Evolutionary conservation across 345 rosid species (phyloP).

Genomic region (Arabidopsis suecica): DNA sequence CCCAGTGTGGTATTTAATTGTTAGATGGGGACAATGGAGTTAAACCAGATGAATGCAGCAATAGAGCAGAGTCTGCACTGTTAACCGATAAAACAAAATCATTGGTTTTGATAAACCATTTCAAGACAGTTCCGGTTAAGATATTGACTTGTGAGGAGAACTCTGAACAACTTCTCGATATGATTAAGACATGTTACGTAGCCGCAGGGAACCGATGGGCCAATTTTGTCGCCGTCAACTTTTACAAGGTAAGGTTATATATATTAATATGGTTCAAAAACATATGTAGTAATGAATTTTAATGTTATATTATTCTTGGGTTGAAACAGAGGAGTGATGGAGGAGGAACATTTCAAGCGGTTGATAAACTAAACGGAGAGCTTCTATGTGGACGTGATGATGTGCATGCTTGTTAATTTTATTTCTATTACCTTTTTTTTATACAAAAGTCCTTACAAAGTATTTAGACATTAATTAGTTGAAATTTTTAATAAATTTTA

Average conservation of each 20-base stretch:
- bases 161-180: constrained; percentile 45
- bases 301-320: background rate
- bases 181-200: constrained; percentile 51
- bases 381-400: constrained; percentile 57
- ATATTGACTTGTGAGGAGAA: constrained; percentile 50
- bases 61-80: constrained; percentile 51
- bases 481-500: too few relatives aligned
- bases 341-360: constrained; percentile 67
- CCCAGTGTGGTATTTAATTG: constrained; percentile 10
- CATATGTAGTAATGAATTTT: background rate
- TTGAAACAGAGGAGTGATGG: constrained; percentile 56
- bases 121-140: constrained; percentile 48
- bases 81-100: constrained; percentile 57
- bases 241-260: constrained; percentile 51
- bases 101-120: constrained; percentile 57
- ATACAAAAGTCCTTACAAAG: too few relatives aligned
- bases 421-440: too few relatives aligned
- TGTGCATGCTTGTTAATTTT: constrained; percentile 42
- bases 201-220: constrained; percentile 63
- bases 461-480: too few relatives aligned
- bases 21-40: constrained; percentile 56
- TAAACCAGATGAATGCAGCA: constrained; percentile 45
- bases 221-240: constrained; percentile 60
- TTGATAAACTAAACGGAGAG: constrained; percentile 63
- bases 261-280: background rate